Evolutionary conservation across 371 early-diverging fungal species (phyloP), one percentile per base, ranked within the genome.

Genomic region (Lichtheimia corymbifera): DNA sequence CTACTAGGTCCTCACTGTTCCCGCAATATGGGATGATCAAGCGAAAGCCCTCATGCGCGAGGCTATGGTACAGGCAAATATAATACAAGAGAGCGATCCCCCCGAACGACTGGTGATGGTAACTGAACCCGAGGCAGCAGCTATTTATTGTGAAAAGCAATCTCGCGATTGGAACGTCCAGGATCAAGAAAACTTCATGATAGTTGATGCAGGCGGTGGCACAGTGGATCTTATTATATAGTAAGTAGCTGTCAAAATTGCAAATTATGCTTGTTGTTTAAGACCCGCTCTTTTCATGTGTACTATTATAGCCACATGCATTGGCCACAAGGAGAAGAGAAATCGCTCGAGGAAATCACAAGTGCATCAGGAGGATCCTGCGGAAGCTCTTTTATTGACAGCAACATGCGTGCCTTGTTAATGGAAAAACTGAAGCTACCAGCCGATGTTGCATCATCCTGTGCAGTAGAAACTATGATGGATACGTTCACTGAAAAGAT

Each of bases 191-290:
- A 67, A 62, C 13, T 85, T 87, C 62, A 82, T 87, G 77, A 83
- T 87, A 45, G 81, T 84, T 53, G 87, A 87, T 76, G 85, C 85
- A 43, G 87, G 87, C 61, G 87, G 87, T 53, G 85, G 87, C 52
- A 87, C 87, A 1, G 82, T 87, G 0, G 87, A 87, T 70, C 59
- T 87, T 50, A 84, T 78, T 28, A 66, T 76, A 24, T 68, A 68
- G 68, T 68, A 11, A 35, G 35, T 35, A 35, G 35, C 35, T 35
- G 11, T 11, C 35, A 35, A 35, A 35, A 35, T 35, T 35, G 9
- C 35, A 6, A 35, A 2, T 2, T 4, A 28, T 35, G 35, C 9
- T 35, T 1, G 2, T 35, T 35, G 2, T 0, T 35, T 6, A 35
- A 1, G 11, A 1, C 6, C 9, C 35, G 1, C 11, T 2, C 11